A percentile compares a stretch with the other conserved stretches of the same genome.
Evolutionary conservation across 192 early-diverging fungal species (phyloP).

Genomic region (Mortierella claussenii): DNA sequence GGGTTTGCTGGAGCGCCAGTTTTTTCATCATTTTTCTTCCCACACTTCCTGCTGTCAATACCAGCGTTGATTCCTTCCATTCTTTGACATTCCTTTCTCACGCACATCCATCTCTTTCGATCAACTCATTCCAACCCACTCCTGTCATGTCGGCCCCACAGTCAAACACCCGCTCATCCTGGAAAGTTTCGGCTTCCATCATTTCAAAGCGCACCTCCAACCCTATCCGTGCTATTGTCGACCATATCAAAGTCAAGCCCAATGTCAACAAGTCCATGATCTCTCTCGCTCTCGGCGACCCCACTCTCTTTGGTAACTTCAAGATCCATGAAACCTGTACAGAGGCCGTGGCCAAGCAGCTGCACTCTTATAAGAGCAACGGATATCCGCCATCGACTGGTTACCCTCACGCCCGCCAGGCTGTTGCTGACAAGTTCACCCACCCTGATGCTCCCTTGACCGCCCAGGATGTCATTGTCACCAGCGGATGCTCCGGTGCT

Average conservation of each 20-base stretch:
- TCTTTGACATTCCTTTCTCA: not conserved
- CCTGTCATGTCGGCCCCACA: slow-evolving; percentile 32
- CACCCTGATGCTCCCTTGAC: slow-evolving; percentile 76
- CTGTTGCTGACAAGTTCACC: slow-evolving; percentile 78
- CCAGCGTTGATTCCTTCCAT: not conserved
- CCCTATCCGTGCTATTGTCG: slow-evolving; percentile 89
- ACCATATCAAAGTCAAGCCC: slow-evolving; percentile 77
- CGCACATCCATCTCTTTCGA: not conserved
- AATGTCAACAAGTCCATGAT: slow-evolving; percentile 69
- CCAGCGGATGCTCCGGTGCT: slow-evolving; percentile 84
- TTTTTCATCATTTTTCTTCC: not conserved
- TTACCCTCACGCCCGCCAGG: slow-evolving; percentile 72
- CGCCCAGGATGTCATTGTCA: slow-evolving; percentile 80
- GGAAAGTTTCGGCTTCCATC: slow-evolving; percentile 69
- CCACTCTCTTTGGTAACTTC: slow-evolving; percentile 92
- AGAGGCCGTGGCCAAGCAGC: slow-evolving; percentile 76
- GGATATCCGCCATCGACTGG: slow-evolving; percentile 86
- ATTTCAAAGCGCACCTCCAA: slow-evolving; percentile 82
- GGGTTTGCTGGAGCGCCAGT: not conserved
- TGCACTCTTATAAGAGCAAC: slow-evolving; percentile 79
- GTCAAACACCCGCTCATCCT: slow-evolving; percentile 37
- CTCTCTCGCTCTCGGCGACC: slow-evolving; percentile 81
- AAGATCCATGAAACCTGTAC: slow-evolving; percentile 75
- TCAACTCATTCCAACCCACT: not conserved
- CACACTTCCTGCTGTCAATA: not conserved